phyloP scores from a whole-genome alignment of 192 early-diverging fungal species.

The Polychytrium aggregatum region DNA sequence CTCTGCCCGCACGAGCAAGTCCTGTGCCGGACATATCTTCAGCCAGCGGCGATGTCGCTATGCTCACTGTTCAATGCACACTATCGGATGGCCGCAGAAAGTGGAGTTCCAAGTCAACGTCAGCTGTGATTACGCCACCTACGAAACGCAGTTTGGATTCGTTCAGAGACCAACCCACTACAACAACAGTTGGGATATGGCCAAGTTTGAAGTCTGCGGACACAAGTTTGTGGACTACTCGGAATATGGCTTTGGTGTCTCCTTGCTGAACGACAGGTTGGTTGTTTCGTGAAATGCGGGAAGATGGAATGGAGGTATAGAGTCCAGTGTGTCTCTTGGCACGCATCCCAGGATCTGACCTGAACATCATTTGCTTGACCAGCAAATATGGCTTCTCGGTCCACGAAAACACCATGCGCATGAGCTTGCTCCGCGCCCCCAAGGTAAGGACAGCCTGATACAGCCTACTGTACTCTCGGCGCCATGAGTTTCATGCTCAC shows the following conservation, averaged over 20 bases:
- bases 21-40: too few species aligned
- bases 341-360: background rate
- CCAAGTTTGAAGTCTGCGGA: slow-evolving; percentile 91
- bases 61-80: too few species aligned
- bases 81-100: slow-evolving; percentile 47
- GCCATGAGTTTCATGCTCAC: too few species aligned
- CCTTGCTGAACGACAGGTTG: slow-evolving; percentile 75
- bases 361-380: background rate
- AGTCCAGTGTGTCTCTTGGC: background rate
- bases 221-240: slow-evolving; percentile 97
- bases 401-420: slow-evolving; percentile 64
- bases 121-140: slow-evolving; percentile 71
- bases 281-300: too few species aligned
- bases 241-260: slow-evolving; percentile 89
- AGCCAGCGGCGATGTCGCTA: too few species aligned
- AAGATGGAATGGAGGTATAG: background rate
- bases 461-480: too few species aligned
- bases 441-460: slow-evolving; percentile 56
- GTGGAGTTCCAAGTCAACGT: slow-evolving; percentile 88
- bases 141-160: slow-evolving; percentile 91
- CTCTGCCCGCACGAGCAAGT: too few species aligned
- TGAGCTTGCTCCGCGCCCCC: slow-evolving; percentile 80
- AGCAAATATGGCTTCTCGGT: slow-evolving; percentile 91
- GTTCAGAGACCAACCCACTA: slow-evolving; percentile 88
- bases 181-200: slow-evolving; percentile 86